A percentile compares a stretch with the other conserved stretches of the same genome.
These are phyloP conservation scores for Cryptosporidium sp. DNA, from an alignment of 169 alveolate species.

Conservation along the genomic window DNA sequence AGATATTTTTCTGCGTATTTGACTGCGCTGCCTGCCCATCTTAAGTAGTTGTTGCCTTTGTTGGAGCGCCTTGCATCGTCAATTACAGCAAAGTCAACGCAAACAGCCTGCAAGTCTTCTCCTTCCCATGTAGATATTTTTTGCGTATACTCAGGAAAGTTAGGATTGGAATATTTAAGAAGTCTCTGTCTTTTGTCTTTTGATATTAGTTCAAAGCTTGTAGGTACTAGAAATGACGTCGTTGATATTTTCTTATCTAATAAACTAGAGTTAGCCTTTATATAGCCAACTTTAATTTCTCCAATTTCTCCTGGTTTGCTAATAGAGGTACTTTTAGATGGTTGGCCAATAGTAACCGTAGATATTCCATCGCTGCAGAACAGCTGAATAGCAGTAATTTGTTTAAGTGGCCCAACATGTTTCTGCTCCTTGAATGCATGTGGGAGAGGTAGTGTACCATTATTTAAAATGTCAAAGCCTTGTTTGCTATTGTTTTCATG, in stretches of 20 bases:
- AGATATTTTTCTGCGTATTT: constrained; percentile 24
- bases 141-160: constrained; percentile 48
- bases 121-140: constrained; percentile 42
- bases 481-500: constrained; percentile 9
- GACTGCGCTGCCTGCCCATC: constrained; percentile 51
- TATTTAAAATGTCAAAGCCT: constrained; percentile 25
- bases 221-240: constrained; percentile 10
- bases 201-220: constrained; percentile 50
- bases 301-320: constrained; percentile 69
- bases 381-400: constrained; percentile 37
- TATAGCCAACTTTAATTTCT: constrained; percentile 47
- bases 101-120: constrained; percentile 44
- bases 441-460: constrained; percentile 52
- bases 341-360: constrained; percentile 59
- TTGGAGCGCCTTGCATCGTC: neutral
- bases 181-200: constrained; percentile 2
- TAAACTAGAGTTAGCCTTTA: constrained; percentile 12
- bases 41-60: neutral
- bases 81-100: constrained; percentile 53
- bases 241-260: neutral
- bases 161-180: constrained; percentile 47
- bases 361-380: constrained; percentile 73
- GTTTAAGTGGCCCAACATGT: constrained; percentile 64
- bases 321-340: constrained; percentile 34
- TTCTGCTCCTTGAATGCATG: constrained; percentile 43